A percentile compares a stretch with the other conserved stretches of the same genome.
These are phyloP conservation scores for Pholiota microspora DNA, from an alignment of 768 basidiomycete species.

Conservation along the genomic window DNA sequence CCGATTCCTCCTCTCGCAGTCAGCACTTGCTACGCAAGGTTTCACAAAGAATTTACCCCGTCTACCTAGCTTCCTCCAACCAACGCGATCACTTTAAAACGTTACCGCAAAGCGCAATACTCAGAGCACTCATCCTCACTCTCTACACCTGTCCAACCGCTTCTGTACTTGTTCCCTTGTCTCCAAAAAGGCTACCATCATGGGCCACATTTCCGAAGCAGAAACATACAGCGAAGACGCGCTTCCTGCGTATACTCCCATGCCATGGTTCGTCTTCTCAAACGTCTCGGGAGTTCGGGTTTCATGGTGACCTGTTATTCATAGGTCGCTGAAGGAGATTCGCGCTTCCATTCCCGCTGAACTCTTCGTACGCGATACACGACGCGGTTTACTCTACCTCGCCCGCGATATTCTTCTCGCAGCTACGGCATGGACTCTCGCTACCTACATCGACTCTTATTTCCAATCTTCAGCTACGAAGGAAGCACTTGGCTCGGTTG, in stretches of 20 bases:
- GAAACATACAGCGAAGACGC: slow-evolving; percentile 35
- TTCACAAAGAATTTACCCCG: not conserved
- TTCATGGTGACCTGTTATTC: not conserved
- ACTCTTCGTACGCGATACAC: slow-evolving; percentile 41
- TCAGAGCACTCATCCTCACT: not conserved
- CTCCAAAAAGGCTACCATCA: slow-evolving; percentile 8
- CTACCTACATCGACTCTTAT: slow-evolving; percentile 42
- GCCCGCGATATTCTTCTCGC: slow-evolving; percentile 46
- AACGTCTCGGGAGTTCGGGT: not conserved
- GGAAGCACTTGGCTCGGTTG: slow-evolving; percentile 28
- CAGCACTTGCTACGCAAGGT: not conserved
- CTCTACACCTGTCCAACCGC: not conserved
- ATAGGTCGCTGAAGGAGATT: slow-evolving; percentile 49
- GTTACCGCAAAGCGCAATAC: not conserved
- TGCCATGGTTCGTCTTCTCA: slow-evolving; percentile 38
- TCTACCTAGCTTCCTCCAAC: not conserved
- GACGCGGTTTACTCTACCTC: slow-evolving; percentile 38
- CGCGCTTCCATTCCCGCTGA: slow-evolving; percentile 45
- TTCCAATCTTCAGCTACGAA: slow-evolving; percentile 25
- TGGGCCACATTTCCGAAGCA: slow-evolving; percentile 17
- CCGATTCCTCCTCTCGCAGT: not conserved
- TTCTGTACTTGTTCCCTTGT: not conserved
- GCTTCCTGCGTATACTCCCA: slow-evolving; percentile 43
- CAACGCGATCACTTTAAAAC: not conserved
- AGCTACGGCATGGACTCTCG: slow-evolving; percentile 38